Evolutionary conservation across 2,329 filamentous ascomycete genomes (phyloP).

Genomic region (Trichoderma guizhouense): DNA sequence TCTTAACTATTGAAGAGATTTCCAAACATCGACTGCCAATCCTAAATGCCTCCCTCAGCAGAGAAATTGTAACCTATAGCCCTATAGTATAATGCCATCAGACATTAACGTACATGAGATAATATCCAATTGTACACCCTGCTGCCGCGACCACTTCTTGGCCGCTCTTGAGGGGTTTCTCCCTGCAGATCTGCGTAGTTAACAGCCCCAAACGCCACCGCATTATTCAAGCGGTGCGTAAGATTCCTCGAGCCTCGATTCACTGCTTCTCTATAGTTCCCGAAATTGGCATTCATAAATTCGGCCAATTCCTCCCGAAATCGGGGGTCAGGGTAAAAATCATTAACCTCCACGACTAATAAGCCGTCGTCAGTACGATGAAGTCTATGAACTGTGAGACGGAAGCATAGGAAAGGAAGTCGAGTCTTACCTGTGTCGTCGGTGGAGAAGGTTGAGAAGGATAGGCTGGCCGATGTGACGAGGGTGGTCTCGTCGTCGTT

Average conservation of each 20-base stretch:
- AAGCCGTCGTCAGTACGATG: not conserved
- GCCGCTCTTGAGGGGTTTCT: not conserved
- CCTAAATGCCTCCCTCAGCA: not conserved
- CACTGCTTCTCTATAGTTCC: not conserved
- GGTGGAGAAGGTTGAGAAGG: not conserved
- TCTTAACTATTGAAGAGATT: not conserved
- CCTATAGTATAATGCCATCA: not conserved
- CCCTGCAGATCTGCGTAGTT: not conserved
- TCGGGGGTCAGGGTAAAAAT: not conserved
- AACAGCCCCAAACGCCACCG: not conserved
- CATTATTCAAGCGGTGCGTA: not conserved
- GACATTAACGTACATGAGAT: not conserved
- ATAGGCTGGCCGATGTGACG: not conserved
- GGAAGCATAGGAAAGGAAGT: not conserved
- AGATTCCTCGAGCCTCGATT: not conserved
- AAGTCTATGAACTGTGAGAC: not conserved
- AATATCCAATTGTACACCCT: not conserved
- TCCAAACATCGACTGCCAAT: not conserved
- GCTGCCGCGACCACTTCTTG: not conserved
- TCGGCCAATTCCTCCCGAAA: not conserved
- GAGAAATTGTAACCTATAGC: not conserved
- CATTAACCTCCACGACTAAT: not conserved
- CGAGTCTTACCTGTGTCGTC: not conserved
- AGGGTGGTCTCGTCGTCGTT: not conserved
- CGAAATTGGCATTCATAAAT: not conserved